Base-by-base conservation (phyloP, 1,284 basidiomycete species). In the Cerioporus squamosus region DNA sequence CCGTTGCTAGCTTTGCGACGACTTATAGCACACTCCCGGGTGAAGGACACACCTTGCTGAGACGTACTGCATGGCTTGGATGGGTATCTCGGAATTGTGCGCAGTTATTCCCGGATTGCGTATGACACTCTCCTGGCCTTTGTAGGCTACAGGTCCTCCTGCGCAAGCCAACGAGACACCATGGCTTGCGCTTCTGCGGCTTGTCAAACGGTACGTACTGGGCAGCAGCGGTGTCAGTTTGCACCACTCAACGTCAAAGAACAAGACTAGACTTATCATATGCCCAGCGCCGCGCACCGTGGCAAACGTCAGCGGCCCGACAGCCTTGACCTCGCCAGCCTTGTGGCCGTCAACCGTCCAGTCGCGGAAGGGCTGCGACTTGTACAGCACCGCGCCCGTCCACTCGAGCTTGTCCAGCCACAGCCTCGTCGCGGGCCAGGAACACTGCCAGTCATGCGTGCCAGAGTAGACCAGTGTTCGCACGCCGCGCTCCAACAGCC, bases 391-490 rank as follows among this genome's bases (percentile, higher is more conserved):
- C 49, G 79, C 72, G 1, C 88, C 86, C 12, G 79, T 81, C 91
- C 90, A 93, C 51, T 88, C 81, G n/a, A 93, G 76, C 61, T 83
- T 79, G 57, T 91, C 84, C 36, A 89, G 83, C 91, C 90, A 93
- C 46, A 84, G 74, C 68, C 83, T 83, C 71, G 93, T 93, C 23
- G 86, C 85, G 44, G 90, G 79, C 84, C 88, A 90, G 70, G 92
- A 92, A 72, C 89, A 93, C 68, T 90, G 86, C 82, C 85, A 91
- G 70, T 92, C 90, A 64, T 86, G 88, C 36, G 87, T 90, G n/a
- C 90, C 90, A 5, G 87, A 87, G 63, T 92, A 91, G 59, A 93
- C 86, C 50, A 94, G 77, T 24, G 93, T 76, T 20, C 84, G 79
- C 40, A 94, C 73, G 5, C 87, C 88, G 29, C 90, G 81, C 67